Percentiles rank a stretch among this genome's conserved stretches.
These are phyloP conservation scores for Pythium periplocum DNA, from an alignment of 352 stramenopile genomes.

Conservation along the genomic window DNA sequence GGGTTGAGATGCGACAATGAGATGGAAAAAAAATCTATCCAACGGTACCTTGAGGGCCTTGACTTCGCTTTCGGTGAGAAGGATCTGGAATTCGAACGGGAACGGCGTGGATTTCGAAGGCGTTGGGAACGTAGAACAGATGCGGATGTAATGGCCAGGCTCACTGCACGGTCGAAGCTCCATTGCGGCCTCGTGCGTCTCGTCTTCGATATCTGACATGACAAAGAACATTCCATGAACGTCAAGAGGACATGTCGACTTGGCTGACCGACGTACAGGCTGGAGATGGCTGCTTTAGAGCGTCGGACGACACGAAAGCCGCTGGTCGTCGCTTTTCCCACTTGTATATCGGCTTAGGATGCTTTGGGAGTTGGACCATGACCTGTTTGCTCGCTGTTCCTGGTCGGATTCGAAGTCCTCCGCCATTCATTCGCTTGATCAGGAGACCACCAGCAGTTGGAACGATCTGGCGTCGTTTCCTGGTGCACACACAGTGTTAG, in stretches of 20 bases:
- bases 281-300: not conserved
- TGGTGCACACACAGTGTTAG: not conserved
- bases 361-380: constrained; percentile 14
- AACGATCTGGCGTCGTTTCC: constrained; percentile 9
- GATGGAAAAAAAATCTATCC: not conserved
- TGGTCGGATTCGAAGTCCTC: constrained; percentile 11
- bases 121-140: constrained; percentile 19
- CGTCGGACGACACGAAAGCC: constrained; percentile 5
- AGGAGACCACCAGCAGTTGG: constrained; percentile 21
- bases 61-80: constrained; percentile 54
- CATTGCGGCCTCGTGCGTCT: constrained; percentile 36
- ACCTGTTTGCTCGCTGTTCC: constrained; percentile 30
- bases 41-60: constrained; percentile 44
- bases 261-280: not conserved
- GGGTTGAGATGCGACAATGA: not conserved
- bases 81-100: constrained; percentile 49
- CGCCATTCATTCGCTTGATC: constrained; percentile 24
- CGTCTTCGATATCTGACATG: constrained; percentile 26
- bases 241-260: not conserved
- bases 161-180: constrained; percentile 37
- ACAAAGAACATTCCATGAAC: not conserved
- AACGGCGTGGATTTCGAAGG: not conserved
- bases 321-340: constrained; percentile 37
- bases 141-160: constrained; percentile 47
- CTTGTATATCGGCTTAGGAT: constrained; percentile 47